Percentiles rank a stretch among this genome's conserved stretches.
phyloP scores from a whole-genome alignment of 108 stramenopile species.

The Cyclotella choctawhatcheeana region DNA sequence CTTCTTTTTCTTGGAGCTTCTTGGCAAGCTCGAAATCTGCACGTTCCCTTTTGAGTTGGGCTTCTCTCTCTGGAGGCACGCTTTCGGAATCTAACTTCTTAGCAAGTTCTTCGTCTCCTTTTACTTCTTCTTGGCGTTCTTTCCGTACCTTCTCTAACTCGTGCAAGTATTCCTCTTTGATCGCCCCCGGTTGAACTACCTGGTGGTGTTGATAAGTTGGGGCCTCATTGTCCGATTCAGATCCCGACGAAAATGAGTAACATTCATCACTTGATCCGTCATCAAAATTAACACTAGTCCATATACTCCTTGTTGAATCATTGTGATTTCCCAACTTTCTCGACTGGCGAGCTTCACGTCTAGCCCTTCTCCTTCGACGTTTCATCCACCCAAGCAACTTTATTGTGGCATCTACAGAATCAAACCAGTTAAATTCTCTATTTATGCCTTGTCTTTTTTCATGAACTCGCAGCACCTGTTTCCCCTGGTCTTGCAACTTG shows the following conservation, averaged over 20 bases:
- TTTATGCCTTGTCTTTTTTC: neutral
- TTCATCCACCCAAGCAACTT: conserved; percentile 46
- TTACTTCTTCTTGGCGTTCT: neutral
- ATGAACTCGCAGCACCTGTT: neutral
- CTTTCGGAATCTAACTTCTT: neutral
- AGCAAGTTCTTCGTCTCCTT: conserved; percentile 12
- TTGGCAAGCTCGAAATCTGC: neutral
- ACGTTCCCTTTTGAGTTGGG: neutral
- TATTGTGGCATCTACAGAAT: conserved; percentile 46
- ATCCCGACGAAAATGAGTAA: conserved; percentile 42
- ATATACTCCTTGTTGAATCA: conserved; percentile 6
- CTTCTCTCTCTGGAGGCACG: neutral
- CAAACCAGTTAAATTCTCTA: conserved; percentile 34
- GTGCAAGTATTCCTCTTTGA: neutral
- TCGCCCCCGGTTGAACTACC: neutral
- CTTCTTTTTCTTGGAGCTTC: neutral
- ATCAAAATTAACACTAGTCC: conserved; percentile 5
- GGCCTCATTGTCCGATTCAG: conserved; percentile 7
- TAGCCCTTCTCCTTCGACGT: conserved; percentile 25
- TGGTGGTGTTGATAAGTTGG: neutral
- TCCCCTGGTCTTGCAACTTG: conserved; percentile 8
- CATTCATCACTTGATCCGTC: conserved; percentile 45
- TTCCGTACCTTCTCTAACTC: neutral
- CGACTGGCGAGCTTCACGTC: conserved; percentile 1
- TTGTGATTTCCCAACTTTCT: neutral